phyloP scores from a whole-genome alignment of 495 filamentous ascomycete genomes.

The Penicillium taxi region DNA sequence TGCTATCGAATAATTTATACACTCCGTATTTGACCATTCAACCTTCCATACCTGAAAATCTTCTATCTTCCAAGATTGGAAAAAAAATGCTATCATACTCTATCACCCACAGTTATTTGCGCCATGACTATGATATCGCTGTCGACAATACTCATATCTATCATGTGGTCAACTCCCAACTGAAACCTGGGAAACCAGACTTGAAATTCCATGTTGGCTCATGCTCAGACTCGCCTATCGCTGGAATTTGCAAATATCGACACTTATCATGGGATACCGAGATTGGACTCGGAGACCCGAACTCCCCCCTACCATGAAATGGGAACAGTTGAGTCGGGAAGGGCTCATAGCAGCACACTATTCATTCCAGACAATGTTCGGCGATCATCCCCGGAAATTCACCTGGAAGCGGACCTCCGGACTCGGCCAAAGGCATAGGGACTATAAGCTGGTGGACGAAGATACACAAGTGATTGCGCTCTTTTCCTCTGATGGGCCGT shows the following conservation, averaged over 20 bases:
- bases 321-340: constrained; percentile 19
- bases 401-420: constrained; percentile 27
- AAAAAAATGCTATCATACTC: no score
- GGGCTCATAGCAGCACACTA: constrained; percentile 15
- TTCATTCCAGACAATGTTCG: constrained; percentile 19
- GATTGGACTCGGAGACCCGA: constrained; percentile 26
- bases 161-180: constrained; percentile 23
- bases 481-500: constrained; percentile 15
- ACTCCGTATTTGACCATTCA: no score
- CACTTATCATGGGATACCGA: constrained; percentile 27
- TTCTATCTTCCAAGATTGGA: no score
- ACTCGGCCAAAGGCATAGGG: neutral
- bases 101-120: constrained; percentile 22
- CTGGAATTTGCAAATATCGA: constrained; percentile 27
- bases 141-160: constrained; percentile 15
- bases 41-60: no score
- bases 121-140: constrained; percentile 23
- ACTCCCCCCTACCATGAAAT: constrained; percentile 5
- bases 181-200: constrained; percentile 25
- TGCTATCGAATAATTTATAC: no score
- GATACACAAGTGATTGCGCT: constrained; percentile 18
- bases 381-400: constrained; percentile 11
- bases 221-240: constrained; percentile 19
- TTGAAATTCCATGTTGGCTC: constrained; percentile 26
- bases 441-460: constrained; percentile 11